phyloP scores from a whole-genome alignment of 1,139 yeast genomes.

The Debaryomycetaceae sp. region DNA sequence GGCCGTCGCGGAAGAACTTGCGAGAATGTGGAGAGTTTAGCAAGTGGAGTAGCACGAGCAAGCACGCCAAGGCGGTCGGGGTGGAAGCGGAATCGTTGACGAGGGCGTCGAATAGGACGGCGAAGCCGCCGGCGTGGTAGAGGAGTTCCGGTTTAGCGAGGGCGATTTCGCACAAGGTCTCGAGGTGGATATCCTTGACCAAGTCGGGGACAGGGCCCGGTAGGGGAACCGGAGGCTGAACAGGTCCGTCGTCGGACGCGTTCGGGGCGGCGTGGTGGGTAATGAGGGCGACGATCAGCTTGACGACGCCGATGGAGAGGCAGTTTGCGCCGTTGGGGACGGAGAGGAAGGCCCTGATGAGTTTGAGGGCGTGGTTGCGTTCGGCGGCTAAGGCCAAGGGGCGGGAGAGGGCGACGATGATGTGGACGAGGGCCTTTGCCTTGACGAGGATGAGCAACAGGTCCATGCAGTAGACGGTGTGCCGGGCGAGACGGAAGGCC shows the following conservation, averaged over 20 bases:
- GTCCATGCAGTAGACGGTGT: constrained; percentile 44
- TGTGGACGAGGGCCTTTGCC: constrained; percentile 47
- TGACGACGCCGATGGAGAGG: constrained; percentile 55
- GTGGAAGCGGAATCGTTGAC: constrained; percentile 44
- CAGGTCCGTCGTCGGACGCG: too few species aligned
- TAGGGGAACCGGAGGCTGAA: not conserved
- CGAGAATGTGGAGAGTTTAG: constrained; percentile 54
- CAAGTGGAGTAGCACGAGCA: constrained; percentile 46
- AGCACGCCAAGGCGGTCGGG: constrained; percentile 36
- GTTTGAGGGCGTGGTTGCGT: constrained; percentile 68
- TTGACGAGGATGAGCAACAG: constrained; percentile 38
- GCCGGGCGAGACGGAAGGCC: constrained; percentile 66
- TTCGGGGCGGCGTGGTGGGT: constrained; percentile 6
- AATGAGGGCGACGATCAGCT: constrained; percentile 63
- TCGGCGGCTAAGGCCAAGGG: constrained; percentile 45
- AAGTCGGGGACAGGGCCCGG: constrained; percentile 5
- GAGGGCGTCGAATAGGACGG: constrained; percentile 44
- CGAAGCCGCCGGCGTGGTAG: constrained; percentile 55
- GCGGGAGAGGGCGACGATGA: constrained; percentile 56
- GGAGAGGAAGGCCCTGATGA: constrained; percentile 53
- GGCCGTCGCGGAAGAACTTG: constrained; percentile 45
- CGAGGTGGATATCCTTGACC: constrained; percentile 44
- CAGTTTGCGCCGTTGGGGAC: constrained; percentile 46
- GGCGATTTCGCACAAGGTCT: constrained; percentile 65
- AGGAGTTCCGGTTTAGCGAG: constrained; percentile 51